Percentiles rank a stretch among this genome's conserved stretches.
These are phyloP conservation scores for Abelmoschus esculentus DNA, from an alignment of 345 rosid genomes.

Conservation along the genomic window DNA sequence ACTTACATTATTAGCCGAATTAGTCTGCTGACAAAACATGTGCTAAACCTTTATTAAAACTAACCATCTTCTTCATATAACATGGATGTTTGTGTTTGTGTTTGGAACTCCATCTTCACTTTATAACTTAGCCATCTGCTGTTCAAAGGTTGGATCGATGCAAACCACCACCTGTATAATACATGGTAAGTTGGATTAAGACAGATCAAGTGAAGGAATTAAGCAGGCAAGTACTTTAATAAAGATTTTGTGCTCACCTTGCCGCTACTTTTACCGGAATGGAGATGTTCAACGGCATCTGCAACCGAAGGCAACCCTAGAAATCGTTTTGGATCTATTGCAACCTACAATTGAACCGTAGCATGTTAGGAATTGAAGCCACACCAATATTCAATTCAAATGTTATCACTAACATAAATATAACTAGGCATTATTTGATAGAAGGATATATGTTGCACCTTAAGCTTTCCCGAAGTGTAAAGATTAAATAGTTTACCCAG, in stretches of 20 bases:
- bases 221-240: neutral
- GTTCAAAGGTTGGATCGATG: slow-evolving; percentile 56
- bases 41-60: neutral
- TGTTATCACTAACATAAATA: neutral
- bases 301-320: slow-evolving; percentile 57
- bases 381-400: neutral
- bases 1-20: neutral
- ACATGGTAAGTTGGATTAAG: neutral
- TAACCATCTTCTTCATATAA: neutral
- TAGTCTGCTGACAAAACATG: neutral
- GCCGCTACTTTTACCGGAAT: slow-evolving; percentile 93
- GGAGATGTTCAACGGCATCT: slow-evolving; percentile 94
- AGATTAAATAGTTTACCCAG: slow-evolving; percentile 55
- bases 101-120: neutral
- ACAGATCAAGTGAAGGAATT: neutral
- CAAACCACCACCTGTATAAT: slow-evolving; percentile 63
- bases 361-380: slow-evolving; percentile 7
- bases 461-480: slow-evolving; percentile 71
- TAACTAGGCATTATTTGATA: neutral
- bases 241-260: slow-evolving; percentile 39
- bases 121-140: slow-evolving; percentile 57
- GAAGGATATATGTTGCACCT: slow-evolving; percentile 36
- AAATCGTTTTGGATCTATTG: slow-evolving; percentile 64
- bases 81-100: neutral
- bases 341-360: slow-evolving; percentile 35